Evolutionary conservation across 441 rosid species (phyloP).

Genomic region (Pelargonium citronellum): DNA sequence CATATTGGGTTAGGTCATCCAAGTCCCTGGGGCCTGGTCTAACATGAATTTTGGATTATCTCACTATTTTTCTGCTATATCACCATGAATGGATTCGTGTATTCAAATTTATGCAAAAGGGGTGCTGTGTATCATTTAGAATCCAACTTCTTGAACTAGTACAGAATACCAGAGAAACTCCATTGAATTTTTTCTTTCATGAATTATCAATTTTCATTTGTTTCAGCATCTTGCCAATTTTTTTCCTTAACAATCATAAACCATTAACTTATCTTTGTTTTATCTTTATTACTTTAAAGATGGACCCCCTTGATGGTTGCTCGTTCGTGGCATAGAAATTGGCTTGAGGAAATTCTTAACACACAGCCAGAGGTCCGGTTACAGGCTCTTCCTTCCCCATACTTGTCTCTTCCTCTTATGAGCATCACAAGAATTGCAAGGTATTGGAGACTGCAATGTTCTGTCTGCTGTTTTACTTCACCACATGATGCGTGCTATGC

Average conservation of each 20-base stretch:
- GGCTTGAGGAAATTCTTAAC: slow-evolving; percentile 67
- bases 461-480: not conserved
- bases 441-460: slow-evolving; percentile 33
- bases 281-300: slow-evolving; percentile 33
- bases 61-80: no score
- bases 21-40: no score
- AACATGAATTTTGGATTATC: no score
- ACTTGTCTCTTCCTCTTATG: slow-evolving; percentile 80
- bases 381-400: slow-evolving; percentile 54
- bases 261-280: slow-evolving; percentile 17
- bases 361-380: slow-evolving; percentile 37
- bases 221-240: slow-evolving; percentile 7
- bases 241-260: slow-evolving; percentile 1
- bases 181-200: not conserved
- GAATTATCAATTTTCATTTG: not conserved
- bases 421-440: slow-evolving; percentile 87
- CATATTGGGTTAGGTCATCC: no score
- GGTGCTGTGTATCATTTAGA: no score
- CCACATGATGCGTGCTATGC: not conserved
- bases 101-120: no score
- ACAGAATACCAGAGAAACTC: not conserved
- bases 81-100: no score
- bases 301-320: slow-evolving; percentile 94
- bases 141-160: not conserved
- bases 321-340: slow-evolving; percentile 77